phyloP scores from a whole-genome alignment of 2,329 filamentous ascomycete species.

The Xylaria sp. region DNA sequence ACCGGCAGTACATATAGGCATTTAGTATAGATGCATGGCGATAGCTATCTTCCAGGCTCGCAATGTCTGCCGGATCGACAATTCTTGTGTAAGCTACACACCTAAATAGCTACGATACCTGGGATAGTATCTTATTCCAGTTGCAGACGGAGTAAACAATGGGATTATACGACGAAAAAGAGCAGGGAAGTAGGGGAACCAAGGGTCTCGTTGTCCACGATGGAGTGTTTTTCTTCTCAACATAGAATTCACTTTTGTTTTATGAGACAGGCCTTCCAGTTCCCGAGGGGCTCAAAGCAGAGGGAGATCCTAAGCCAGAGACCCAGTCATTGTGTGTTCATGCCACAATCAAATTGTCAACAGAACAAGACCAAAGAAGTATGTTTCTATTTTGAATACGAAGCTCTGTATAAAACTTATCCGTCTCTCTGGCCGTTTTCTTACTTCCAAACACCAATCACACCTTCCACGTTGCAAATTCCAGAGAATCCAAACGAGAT shows the following conservation, averaged over 20 bases:
- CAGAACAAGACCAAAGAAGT: neutral
- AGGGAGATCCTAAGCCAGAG: neutral
- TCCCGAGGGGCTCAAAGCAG: neutral
- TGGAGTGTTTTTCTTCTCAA: neutral
- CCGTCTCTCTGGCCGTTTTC: neutral
- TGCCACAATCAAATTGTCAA: neutral
- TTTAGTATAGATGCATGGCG: neutral
- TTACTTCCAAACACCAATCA: neutral
- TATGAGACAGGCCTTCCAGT: neutral
- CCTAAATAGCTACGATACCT: no score
- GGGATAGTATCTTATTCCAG: no score
- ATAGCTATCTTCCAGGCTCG: slow-evolving; percentile 1
- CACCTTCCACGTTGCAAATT: neutral
- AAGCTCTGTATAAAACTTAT: slow-evolving; percentile 3
- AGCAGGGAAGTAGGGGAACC: neutral
- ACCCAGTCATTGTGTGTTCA: neutral
- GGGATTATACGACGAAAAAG: slow-evolving; percentile 69
- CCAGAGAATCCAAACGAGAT: neutral
- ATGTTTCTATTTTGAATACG: neutral
- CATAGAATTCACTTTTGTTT: neutral
- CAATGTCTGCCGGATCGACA: slow-evolving; percentile 10
- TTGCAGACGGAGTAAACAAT: neutral
- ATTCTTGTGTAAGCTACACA: no score
- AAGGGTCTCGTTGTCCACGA: neutral
- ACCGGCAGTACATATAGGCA: no score